Evolutionary conservation across 169 alveolate genomes (phyloP), one percentile per base, ranked within the genome.

Genomic region (Plasmodium malariae): DNA sequence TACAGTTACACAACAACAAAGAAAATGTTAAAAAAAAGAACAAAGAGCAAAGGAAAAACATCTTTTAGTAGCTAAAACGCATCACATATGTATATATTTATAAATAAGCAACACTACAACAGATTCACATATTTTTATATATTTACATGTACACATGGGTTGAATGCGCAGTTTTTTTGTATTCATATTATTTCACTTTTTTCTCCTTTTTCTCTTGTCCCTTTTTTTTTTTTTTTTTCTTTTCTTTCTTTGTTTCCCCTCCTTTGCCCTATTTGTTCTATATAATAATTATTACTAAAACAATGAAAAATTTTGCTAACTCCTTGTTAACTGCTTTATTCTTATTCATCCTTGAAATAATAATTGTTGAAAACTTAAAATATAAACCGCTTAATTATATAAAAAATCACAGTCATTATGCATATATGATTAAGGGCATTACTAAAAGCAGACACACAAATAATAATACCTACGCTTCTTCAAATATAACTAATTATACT

Each of bases 281-380:
- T 34, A 24, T 12, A n/a, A 67, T 40, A 67, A 67, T 48, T 3
- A 28, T n/a, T 55, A 48, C 36, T 19, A n/a, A 19, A 12, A 45
- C 55, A 45, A 70, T 70, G 83, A 51, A 12, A 45, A 37, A 70
- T 19, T 9, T 48, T 11, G 5, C 28, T 9, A 49, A 21, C 19
- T 28, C 73, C 17, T 12, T 74, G 19, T 43, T 43, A 40, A 37
- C 67, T 14, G 21, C 26, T 0, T 2, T 74, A 51, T 59, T 60
- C 21, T 59, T 74, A 19, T 4, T 60, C n/a, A 59, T 65, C 28
- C 24, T 43, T 34, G 55, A 65, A 40, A 60, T 62, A 32, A 43
- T 51, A 6, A 21, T 36, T 60, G 74, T 62, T 49, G 74, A 43
- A 43, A 74, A 51, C 43, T 14, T 74, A 45, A 74, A 74, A 65